phyloP scores from a whole-genome alignment of 495 filamentous ascomycete species.

The Endocarpon pusillum region DNA sequence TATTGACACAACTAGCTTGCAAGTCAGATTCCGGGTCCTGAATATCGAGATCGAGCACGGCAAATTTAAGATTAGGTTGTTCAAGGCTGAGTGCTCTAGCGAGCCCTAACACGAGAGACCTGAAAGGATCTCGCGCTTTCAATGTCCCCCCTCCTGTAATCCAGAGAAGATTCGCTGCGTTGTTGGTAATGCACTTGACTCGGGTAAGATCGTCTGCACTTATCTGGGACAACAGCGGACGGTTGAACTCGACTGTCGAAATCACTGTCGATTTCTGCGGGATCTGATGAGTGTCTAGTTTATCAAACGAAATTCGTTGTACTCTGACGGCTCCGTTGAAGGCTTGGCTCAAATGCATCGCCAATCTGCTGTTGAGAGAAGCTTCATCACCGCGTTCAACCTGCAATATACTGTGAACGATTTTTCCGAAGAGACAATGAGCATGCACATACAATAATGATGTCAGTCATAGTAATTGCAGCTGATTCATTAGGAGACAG shows the following conservation, averaged over 20 bases:
- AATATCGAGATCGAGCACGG: slow-evolving; percentile 16
- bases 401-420: background rate
- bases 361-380: background rate
- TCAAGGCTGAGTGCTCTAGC: slow-evolving; percentile 21
- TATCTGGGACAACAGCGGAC: slow-evolving; percentile 14
- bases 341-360: background rate
- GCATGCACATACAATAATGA: too few relatives aligned
- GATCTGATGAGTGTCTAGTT: too few relatives aligned
- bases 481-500: too few relatives aligned
- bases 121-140: slow-evolving; percentile 14
- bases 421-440: background rate
- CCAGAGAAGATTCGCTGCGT: slow-evolving; percentile 18
- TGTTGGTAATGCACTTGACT: slow-evolving; percentile 16
- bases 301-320: background rate
- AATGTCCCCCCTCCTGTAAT: slow-evolving; percentile 13
- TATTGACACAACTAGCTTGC: too few relatives aligned
- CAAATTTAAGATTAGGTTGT: slow-evolving; percentile 20
- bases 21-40: too few relatives aligned
- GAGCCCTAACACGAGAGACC: slow-evolving; percentile 15
- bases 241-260: slow-evolving; percentile 12
- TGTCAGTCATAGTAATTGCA: too few relatives aligned
- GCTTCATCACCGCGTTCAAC: background rate
- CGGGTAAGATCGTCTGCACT: slow-evolving; percentile 12
- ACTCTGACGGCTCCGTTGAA: background rate
- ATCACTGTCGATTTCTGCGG: too few relatives aligned